Evolutionary conservation across 495 filamentous ascomycete species (phyloP).

Genomic region (Sporormia fimetaria): DNA sequence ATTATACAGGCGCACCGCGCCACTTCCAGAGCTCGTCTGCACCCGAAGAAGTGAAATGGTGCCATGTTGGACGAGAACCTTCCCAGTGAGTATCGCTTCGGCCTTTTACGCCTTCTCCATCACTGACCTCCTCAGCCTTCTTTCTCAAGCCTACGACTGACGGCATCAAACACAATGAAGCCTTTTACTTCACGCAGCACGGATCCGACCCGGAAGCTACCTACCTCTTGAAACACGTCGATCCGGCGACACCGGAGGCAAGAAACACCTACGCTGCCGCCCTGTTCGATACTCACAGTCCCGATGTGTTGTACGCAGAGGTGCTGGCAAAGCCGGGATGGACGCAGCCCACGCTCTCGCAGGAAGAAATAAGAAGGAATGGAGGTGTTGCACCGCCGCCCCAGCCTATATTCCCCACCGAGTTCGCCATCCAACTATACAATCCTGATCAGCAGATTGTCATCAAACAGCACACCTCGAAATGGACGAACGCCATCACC

Average conservation of each 20-base stretch:
- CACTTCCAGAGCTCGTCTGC: no score
- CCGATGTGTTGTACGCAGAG: constrained; percentile 76
- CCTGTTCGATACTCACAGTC: constrained; percentile 69
- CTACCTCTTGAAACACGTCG: constrained; percentile 64
- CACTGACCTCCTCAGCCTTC: constrained; percentile 44
- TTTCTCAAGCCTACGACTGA: constrained; percentile 43
- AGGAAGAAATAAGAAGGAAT: constrained; percentile 66
- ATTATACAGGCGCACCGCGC: no score
- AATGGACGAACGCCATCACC: constrained; percentile 63
- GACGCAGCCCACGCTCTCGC: constrained; percentile 66
- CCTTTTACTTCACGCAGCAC: constrained; percentile 64
- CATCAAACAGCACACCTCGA: constrained; percentile 57
- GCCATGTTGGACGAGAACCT: constrained; percentile 90
- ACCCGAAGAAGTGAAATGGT: constrained; percentile 10
- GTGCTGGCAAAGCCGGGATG: constrained; percentile 75
- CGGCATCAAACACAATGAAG: constrained; percentile 43
- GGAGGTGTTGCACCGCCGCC: constrained; percentile 56
- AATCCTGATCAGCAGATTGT: constrained; percentile 78
- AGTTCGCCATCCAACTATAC: constrained; percentile 80
- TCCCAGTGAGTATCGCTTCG: constrained; percentile 48
- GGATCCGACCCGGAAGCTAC: constrained; percentile 68
- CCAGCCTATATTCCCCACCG: constrained; percentile 64
- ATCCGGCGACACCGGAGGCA: constrained; percentile 54
- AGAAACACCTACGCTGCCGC: constrained; percentile 79
- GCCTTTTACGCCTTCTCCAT: constrained; percentile 12